Percentiles rank a stretch among this genome's conserved stretches.
Evolutionary conservation across 164 flowering plant genomes (phyloP).

Genomic region (Sedum album): DNA sequence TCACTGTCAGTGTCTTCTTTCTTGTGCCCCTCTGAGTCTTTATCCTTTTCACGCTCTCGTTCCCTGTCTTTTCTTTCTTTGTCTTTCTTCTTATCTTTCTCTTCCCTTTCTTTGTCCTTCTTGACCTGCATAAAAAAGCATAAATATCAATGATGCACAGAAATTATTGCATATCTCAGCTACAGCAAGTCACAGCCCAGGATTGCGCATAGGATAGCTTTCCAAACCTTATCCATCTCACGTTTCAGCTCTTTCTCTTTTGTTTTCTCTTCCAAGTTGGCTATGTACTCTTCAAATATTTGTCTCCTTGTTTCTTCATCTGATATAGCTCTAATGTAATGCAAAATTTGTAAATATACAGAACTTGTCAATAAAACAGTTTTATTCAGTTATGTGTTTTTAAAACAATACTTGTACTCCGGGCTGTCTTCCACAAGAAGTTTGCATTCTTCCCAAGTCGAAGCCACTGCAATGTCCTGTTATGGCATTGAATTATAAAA

Average conservation of each 20-base stretch:
- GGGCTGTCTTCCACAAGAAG: conserved; percentile 70
- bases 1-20: conserved; percentile 71
- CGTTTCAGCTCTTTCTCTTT: conserved; percentile 91
- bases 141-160: background rate
- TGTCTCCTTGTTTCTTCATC: conserved; percentile 56
- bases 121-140: conserved; percentile 41
- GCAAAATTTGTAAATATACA: background rate
- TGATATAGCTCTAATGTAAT: conserved; percentile 41
- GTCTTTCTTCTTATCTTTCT: conserved; percentile 28
- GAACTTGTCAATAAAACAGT: background rate
- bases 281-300: conserved; percentile 70
- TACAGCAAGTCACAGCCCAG: background rate
- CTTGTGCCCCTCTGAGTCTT: conserved; percentile 55
- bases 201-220: background rate
- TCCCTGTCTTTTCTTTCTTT: conserved; percentile 52
- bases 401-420: conserved; percentile 53
- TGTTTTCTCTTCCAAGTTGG: conserved; percentile 64
- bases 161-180: background rate
- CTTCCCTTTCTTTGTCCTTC: conserved; percentile 67
- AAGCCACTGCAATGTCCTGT: conserved; percentile 72
- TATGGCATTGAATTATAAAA: background rate
- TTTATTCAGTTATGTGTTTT: background rate
- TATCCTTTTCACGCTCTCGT: conserved; percentile 58
- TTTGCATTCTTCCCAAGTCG: conserved; percentile 77
- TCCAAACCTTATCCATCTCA: conserved; percentile 87